Percentiles rank a stretch among this genome's conserved stretches.
Evolutionary conservation across 1,139 yeast genomes (phyloP).

Genomic region (Blastobotrys illinoisensis): DNA sequence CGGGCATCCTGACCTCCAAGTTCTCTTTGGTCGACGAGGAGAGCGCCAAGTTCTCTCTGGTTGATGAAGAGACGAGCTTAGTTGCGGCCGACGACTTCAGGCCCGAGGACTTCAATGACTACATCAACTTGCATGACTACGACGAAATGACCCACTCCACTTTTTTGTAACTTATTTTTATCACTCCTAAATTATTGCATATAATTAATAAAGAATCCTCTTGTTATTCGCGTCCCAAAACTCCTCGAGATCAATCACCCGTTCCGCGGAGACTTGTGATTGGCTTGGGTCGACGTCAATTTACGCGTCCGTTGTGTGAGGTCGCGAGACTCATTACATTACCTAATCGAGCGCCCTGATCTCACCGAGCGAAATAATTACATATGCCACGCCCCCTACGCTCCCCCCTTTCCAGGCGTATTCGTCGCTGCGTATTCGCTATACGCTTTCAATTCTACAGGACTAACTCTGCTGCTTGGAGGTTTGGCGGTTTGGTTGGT

Average conservation of each 20-base stretch:
- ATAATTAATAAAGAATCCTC: background rate
- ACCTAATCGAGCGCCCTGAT: background rate
- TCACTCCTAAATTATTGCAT: background rate
- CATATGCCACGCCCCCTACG: background rate
- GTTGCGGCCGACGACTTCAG: background rate
- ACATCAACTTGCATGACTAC: background rate
- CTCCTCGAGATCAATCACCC: too few species aligned
- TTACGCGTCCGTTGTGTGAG: background rate
- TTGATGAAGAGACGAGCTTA: background rate
- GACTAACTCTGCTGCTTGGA: too few species aligned
- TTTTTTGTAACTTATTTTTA: background rate
- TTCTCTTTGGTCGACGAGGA: background rate
- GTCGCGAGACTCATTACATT: background rate
- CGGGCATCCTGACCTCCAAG: background rate
- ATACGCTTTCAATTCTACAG: too few species aligned
- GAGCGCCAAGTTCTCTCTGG: background rate
- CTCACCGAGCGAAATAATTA: background rate
- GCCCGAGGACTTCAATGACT: background rate
- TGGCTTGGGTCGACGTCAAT: background rate
- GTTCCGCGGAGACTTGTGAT: background rate
- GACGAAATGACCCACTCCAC: background rate
- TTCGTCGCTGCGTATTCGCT: too few species aligned
- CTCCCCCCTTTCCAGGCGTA: background rate
- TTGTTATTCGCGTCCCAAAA: too few species aligned
- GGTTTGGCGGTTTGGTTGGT: too few species aligned